Percentiles rank a stretch among this genome's conserved stretches.
These are phyloP conservation scores for Umbelopsis sp. DNA, from an alignment of 371 early-diverging fungal genomes.

Conservation along the genomic window DNA sequence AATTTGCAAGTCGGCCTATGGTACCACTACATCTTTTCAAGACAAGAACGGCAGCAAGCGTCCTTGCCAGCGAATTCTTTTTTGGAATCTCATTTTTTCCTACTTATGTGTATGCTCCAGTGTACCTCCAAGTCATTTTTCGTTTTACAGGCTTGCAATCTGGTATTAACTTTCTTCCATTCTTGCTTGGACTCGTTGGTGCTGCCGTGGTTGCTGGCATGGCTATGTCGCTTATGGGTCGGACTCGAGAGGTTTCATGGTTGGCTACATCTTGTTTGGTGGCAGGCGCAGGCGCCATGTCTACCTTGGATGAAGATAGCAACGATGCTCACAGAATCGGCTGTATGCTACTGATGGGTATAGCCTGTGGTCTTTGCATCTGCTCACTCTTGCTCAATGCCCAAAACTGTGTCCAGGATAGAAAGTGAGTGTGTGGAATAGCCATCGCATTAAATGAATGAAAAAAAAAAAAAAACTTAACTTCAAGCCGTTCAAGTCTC, in stretches of 20 bases:
- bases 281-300: conserved; percentile 6
- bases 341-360: conserved; percentile 5
- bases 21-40: not conserved
- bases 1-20: not conserved
- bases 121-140: conserved; percentile 7
- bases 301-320: conserved; percentile 8
- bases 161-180: conserved; percentile 1
- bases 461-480: not conserved
- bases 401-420: conserved; percentile 7
- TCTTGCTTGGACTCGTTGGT: not conserved
- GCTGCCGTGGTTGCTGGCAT: conserved; percentile 3
- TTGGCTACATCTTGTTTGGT: not conserved
- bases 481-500: not conserved
- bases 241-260: conserved; percentile 9
- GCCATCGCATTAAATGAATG: no score
- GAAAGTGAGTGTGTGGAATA: not conserved
- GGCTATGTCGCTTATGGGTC: not conserved
- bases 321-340: conserved; percentile 8
- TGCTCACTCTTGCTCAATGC: conserved; percentile 14
- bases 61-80: not conserved
- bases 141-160: conserved; percentile 10
- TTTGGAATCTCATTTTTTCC: conserved; percentile 7
- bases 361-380: conserved; percentile 6
- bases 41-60: not conserved
- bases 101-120: conserved; percentile 4